phyloP scores from a whole-genome alignment of 129 eudicot species.

The Flaveria linearis region DNA sequence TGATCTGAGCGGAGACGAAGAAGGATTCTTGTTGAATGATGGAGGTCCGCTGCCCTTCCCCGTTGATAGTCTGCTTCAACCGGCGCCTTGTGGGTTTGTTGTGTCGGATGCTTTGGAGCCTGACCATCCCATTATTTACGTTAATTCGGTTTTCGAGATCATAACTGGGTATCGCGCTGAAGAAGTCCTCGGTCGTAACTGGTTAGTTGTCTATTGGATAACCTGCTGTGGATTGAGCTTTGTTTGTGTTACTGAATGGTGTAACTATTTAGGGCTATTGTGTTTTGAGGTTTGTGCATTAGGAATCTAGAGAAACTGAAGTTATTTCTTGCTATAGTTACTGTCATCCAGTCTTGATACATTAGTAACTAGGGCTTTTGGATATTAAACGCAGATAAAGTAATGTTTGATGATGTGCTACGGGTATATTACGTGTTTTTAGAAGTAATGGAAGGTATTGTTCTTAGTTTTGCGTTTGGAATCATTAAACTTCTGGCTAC shows the following conservation, averaged over 20 bases:
- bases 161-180: slow-evolving; percentile 84
- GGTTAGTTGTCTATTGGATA: slow-evolving; percentile 36
- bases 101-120: slow-evolving; percentile 92
- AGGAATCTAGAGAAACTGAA: too few species aligned
- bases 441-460: too few species aligned
- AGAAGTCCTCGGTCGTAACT: slow-evolving; percentile 74
- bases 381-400: neutral
- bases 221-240: neutral
- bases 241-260: neutral
- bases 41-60: slow-evolving; percentile 68
- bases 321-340: too few species aligned
- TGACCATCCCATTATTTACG: slow-evolving; percentile 80
- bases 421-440: too few species aligned
- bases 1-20: slow-evolving; percentile 58
- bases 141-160: slow-evolving; percentile 83
- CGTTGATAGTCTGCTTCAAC: slow-evolving; percentile 55
- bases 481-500: neutral
- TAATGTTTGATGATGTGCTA: neutral
- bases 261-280: neutral
- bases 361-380: neutral
- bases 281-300: too few species aligned
- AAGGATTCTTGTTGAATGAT: slow-evolving; percentile 59
- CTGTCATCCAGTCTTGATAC: too few species aligned
- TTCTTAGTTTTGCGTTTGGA: too few species aligned
- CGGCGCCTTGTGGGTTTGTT: slow-evolving; percentile 85